Percentiles rank a stretch among this genome's conserved stretches.
Conservation (phyloP, 2,329 filamentous ascomycete species). For the Septoria petroselini region DNA sequence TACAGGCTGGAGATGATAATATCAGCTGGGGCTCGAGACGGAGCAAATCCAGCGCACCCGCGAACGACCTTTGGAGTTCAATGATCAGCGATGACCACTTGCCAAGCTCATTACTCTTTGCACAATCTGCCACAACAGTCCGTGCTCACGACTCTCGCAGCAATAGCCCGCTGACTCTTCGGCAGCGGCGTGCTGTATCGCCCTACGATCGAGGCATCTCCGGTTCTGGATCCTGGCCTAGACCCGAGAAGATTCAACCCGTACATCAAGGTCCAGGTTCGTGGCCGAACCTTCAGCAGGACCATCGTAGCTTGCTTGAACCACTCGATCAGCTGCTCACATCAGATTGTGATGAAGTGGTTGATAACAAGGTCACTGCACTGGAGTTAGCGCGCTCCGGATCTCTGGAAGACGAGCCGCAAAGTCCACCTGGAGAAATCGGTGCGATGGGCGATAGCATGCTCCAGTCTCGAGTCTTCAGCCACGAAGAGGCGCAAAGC, state of each 20-base stretch:
- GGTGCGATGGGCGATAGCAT: conserved; percentile 29
- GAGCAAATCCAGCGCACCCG: conserved; percentile 28
- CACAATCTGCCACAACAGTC: conserved; percentile 22
- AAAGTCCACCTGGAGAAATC: conserved; percentile 8
- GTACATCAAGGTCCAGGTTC: conserved; percentile 27
- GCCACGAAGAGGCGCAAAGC: conserved; percentile 76
- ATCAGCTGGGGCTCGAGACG: conserved; percentile 38
- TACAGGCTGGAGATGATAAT: conserved; percentile 39
- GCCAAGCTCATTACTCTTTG: conserved; percentile 30
- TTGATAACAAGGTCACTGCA: conserved; percentile 29
- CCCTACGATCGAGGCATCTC: conserved; percentile 27
- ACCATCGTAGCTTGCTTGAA: conserved; percentile 23
- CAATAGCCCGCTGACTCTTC: conserved; percentile 21
- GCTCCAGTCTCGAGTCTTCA: conserved; percentile 64
- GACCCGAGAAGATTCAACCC: conserved; percentile 25
- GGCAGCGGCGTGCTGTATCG: conserved; percentile 27
- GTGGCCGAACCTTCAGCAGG: conserved; percentile 30
- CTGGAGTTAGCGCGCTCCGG: conserved; percentile 16
- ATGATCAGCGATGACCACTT: conserved; percentile 35
- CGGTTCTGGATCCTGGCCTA: conserved; percentile 35
- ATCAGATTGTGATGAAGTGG: conserved; percentile 4
- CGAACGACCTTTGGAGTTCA: conserved; percentile 36
- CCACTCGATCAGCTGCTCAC: conserved; percentile 25
- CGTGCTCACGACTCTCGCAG: conserved; percentile 20
- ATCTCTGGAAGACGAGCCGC: conserved; percentile 1